Conservation (phyloP, 305 asterid species). For the Fraxinus platypoda region DNA sequence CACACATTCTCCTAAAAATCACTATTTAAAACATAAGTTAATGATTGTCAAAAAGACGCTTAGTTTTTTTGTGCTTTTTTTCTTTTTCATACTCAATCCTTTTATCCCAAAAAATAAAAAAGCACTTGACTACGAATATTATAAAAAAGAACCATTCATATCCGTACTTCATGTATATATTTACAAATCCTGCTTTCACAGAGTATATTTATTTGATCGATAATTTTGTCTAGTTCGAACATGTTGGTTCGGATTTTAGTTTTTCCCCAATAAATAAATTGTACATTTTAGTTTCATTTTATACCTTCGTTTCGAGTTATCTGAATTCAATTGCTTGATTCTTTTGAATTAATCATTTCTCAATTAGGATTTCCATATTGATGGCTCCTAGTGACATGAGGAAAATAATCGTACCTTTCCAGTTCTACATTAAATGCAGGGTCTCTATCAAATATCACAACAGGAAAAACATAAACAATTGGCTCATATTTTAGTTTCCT, state of each 20-base stretch:
- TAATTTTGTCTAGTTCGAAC: background rate
- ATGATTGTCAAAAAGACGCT: too few species aligned
- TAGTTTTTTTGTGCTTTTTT: background rate
- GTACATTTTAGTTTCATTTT: background rate
- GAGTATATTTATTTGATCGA: background rate
- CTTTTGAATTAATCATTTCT: background rate
- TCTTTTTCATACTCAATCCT: background rate
- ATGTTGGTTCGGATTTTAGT: background rate
- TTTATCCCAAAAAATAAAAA: background rate
- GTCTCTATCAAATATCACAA: background rate
- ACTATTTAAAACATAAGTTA: too few species aligned
- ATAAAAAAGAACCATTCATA: background rate
- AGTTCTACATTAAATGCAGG: conserved; percentile 16
- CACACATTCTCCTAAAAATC: too few species aligned
- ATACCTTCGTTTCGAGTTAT: background rate
- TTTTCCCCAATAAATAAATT: background rate
- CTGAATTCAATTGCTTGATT: background rate
- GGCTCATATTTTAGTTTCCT: background rate
- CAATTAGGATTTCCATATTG: background rate
- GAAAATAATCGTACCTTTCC: conserved; percentile 22
- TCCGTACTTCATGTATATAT: background rate
- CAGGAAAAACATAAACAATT: background rate
- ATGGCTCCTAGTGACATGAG: background rate
- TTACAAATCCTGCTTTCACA: background rate
- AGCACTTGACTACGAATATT: background rate